Evolutionary conservation across 2,329 filamentous ascomycete genomes (phyloP).

Genomic region (Zopfia rhizophila): DNA sequence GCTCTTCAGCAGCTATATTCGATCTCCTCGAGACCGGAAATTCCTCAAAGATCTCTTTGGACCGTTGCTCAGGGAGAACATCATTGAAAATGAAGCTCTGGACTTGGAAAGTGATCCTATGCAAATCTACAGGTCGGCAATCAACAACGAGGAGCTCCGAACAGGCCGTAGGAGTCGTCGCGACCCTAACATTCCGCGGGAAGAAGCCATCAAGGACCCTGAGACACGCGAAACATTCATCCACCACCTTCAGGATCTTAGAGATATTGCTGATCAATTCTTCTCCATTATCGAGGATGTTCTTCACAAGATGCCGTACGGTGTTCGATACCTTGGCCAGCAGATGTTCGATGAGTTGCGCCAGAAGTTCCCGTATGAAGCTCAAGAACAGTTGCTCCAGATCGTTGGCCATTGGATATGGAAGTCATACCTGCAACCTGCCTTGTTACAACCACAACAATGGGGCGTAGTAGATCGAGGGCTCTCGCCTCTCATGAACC

Average conservation of each 20-base stretch:
- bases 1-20: conserved; percentile 85
- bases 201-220: conserved; percentile 93
- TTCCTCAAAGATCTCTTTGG: conserved; percentile 89
- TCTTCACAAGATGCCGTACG: conserved; percentile 89
- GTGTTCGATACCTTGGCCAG: conserved; percentile 85
- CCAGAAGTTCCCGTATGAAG: conserved; percentile 81
- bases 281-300: conserved; percentile 83
- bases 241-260: conserved; percentile 89
- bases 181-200: conserved; percentile 84
- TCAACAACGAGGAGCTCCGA: conserved; percentile 96
- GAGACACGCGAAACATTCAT: conserved; percentile 95
- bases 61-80: conserved; percentile 86
- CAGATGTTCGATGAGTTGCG: conserved; percentile 85
- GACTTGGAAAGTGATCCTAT: conserved; percentile 97
- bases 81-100: conserved; percentile 89
- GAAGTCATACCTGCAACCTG: conserved; percentile 92
- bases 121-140: conserved; percentile 94
- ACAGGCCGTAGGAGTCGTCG: conserved; percentile 86
- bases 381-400: conserved; percentile 80
- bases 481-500: conserved; percentile 89
- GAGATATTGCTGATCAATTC: conserved; percentile 94
- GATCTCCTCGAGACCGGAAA: conserved; percentile 90
- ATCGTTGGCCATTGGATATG: conserved; percentile 91
- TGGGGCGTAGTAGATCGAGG: conserved; percentile 92
- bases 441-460: conserved; percentile 88